Base-by-base conservation (phyloP, 2,329 filamentous ascomycete species). In the Aspergillus sp. region DNA sequence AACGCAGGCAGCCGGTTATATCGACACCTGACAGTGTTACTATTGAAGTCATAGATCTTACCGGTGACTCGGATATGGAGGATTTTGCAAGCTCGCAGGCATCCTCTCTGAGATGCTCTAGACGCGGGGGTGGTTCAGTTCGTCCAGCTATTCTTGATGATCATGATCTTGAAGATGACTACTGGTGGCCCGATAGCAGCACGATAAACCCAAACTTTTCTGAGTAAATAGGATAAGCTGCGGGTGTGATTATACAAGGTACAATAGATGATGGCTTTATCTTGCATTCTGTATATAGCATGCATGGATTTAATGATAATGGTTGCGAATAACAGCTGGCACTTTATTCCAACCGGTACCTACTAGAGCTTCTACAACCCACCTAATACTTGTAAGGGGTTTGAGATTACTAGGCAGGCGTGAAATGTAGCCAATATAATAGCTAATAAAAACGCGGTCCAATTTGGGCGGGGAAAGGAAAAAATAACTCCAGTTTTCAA, bases 151-250 rank as follows among this genome's bases (percentile, higher is more conserved):
- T 8, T 27, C 25, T 27, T 27, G 25, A 31, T 31, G 27, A 31
- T 4, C 27, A 69, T 52, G 50, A 53, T 45, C 47, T 70, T 2
- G 69, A 71, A 46, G 72, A 77, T 19, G 73, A 77, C 50, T 66
- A 69, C 54, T 77, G 74, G 74, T 76, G 72, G 68, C 74, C 73
- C 15, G 64, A 64, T n/a, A 72, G 67, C 54, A 56, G 64, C 9
- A 50, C 61, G 23, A 64, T 75, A 9, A 66, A 75, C 52, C 64
- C 73, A 0, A 74, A 75, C 44, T 62, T 72, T 47, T 58, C 43
- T 11, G 56, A 66, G 23, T 56, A 55, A 21, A 19, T 31, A 8
- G 14, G 11, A 23, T 25, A 14, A 17, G 33, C 35, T 23, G 8
- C 23, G 35, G 6, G 14, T 14, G 35, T 37, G 35, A 37, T 37